These are phyloP conservation scores for Nothopassalora personata DNA, from an alignment of 2,329 filamentous ascomycete species.

Conservation along the genomic window DNA sequence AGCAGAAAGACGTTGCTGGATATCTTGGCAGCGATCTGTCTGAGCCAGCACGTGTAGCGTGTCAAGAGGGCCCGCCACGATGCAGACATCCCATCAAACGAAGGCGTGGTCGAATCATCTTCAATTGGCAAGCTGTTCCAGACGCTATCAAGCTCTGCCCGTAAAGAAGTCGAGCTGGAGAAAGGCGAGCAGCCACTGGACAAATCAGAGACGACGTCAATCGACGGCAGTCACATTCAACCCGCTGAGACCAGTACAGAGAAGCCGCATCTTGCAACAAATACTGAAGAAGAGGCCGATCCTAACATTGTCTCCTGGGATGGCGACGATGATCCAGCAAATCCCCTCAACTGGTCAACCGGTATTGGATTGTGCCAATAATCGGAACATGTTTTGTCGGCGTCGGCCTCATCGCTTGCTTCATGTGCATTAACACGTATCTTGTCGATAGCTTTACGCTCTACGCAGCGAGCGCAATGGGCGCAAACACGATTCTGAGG, in stretches of 20 bases:
- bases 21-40: conserved; percentile 12
- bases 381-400: conserved; percentile 27
- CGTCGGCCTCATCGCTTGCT: conserved; percentile 23
- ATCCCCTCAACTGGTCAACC: conserved; percentile 56
- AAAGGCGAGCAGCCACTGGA: conserved; percentile 2
- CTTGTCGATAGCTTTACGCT: conserved; percentile 57
- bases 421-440: conserved; percentile 47
- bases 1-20: conserved; percentile 3
- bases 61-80: conserved; percentile 37
- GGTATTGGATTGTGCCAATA: conserved; percentile 23
- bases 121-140: not conserved
- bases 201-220: conserved; percentile 8
- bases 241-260: not conserved
- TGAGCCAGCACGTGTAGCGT: conserved; percentile 34
- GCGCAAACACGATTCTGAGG: conserved; percentile 58
- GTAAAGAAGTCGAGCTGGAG: conserved; percentile 4
- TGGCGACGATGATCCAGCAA: conserved; percentile 47
- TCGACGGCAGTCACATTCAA: not conserved
- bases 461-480: conserved; percentile 60
- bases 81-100: conserved; percentile 36
- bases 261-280: not conserved
- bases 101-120: not conserved
- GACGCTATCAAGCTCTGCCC: not conserved
- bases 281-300: conserved; percentile 27
- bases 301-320: conserved; percentile 57